Conservation (phyloP, 768 basidiomycete genomes). For the Baorangia bicolor region DNA sequence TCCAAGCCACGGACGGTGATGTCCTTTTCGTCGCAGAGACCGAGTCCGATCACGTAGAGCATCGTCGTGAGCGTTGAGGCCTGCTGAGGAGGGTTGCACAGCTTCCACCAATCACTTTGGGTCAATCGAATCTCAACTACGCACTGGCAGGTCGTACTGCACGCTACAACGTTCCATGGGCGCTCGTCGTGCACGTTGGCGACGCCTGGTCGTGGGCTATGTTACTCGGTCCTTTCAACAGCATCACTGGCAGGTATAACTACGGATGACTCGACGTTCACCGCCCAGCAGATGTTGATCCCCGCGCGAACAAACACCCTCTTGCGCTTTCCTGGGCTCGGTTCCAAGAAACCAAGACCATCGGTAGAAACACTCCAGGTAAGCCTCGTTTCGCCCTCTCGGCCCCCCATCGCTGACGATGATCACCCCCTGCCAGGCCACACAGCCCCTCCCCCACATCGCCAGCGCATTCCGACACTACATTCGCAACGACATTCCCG, state of each 20-base stretch:
- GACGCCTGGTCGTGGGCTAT: not conserved
- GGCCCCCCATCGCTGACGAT: not conserved
- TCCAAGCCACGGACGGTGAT: slow-evolving; percentile 90
- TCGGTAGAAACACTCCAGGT: slow-evolving; percentile 2
- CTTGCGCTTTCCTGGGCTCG: slow-evolving; percentile 1
- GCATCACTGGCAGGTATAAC: slow-evolving; percentile 4
- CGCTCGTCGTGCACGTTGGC: not conserved
- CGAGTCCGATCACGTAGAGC: slow-evolving; percentile 95
- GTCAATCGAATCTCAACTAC: too few relatives aligned
- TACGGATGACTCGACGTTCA: not conserved
- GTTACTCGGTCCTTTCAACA: not conserved
- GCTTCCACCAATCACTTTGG: too few relatives aligned
- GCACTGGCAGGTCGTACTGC: too few relatives aligned
- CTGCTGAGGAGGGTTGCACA: too few relatives aligned
- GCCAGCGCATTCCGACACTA: slow-evolving; percentile 17
- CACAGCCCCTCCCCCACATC: slow-evolving; percentile 5
- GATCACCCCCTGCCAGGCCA: not conserved
- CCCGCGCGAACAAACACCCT: not conserved
- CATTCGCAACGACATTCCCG: slow-evolving; percentile 27
- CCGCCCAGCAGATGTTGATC: not conserved
- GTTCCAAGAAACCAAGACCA: not conserved
- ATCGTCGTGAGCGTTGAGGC: too few relatives aligned
- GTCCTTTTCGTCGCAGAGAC: slow-evolving; percentile 93
- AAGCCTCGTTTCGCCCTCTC: not conserved
- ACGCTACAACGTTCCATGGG: not conserved